phyloP scores from a whole-genome alignment of 2,329 filamentous ascomycete species.

The Colletotrichum echinochloae region DNA sequence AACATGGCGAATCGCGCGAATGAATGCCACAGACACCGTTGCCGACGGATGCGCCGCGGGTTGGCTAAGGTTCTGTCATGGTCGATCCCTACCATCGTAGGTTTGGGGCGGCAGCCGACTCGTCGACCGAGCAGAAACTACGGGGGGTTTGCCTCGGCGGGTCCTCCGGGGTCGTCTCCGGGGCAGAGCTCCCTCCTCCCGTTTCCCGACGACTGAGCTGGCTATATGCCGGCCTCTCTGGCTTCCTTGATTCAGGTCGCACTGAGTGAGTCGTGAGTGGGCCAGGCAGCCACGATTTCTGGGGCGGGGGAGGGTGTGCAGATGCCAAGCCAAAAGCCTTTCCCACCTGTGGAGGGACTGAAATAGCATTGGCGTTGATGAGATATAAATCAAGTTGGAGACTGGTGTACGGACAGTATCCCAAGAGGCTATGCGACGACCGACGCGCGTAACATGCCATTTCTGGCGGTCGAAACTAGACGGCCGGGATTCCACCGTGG shows the following conservation, averaged over 20 bases:
- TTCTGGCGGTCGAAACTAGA: background rate
- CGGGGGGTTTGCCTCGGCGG: background rate
- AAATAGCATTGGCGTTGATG: background rate
- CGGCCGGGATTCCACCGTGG: background rate
- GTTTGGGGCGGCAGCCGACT: background rate
- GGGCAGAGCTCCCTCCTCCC: background rate
- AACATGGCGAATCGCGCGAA: background rate
- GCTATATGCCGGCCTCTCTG: slow-evolving; percentile 3
- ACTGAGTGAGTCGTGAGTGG: background rate
- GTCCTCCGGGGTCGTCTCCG: background rate
- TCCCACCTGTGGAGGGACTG: background rate
- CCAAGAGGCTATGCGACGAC: slow-evolving; percentile 11
- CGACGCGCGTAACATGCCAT: slow-evolving; percentile 2
- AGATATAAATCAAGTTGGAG: background rate
- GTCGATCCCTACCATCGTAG: background rate
- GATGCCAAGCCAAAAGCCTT: background rate
- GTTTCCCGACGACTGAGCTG: background rate
- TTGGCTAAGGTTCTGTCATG: background rate
- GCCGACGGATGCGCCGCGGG: background rate
- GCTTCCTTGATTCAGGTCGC: slow-evolving; percentile 6
- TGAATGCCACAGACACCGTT: background rate
- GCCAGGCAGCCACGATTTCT: background rate
- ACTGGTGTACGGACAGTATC: too few species aligned
- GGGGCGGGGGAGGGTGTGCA: background rate
- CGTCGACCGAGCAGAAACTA: background rate